Percentiles rank a stretch among this genome's conserved stretches.
These are phyloP conservation scores for Trichoderma gamsii DNA, from an alignment of 495 filamentous ascomycete species.

Conservation along the genomic window DNA sequence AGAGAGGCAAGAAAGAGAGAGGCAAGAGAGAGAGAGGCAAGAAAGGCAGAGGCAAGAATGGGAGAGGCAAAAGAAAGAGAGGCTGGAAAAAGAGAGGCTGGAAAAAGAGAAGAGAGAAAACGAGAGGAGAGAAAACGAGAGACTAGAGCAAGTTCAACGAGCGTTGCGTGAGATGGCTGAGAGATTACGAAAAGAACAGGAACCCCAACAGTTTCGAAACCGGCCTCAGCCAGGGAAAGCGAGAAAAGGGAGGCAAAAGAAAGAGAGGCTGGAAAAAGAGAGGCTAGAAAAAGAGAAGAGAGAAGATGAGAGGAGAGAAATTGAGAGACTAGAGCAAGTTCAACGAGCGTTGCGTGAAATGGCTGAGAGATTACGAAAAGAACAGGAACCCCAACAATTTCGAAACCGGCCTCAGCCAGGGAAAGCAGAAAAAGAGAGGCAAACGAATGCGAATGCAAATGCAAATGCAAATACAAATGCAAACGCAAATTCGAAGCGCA, in stretches of 20 bases:
- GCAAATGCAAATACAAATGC: too few species aligned
- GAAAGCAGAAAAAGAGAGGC: not conserved
- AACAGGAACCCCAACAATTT: not conserved
- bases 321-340: too few species aligned
- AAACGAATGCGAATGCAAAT: not conserved
- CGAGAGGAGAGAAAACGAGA: not conserved
- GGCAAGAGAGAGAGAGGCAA: not conserved
- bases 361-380: not conserved
- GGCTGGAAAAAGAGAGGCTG: not conserved
- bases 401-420: not conserved
- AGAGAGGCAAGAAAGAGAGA: not conserved
- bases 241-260: not conserved
- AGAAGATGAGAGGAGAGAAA: too few species aligned
- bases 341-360: too few species aligned
- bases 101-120: not conserved
- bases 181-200: not conserved
- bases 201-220: not conserved
- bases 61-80: not conserved
- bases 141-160: not conserved
- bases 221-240: not conserved
- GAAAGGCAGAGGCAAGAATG: not conserved
- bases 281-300: not conserved
- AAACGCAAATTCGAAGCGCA: too few species aligned
- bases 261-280: too few species aligned
- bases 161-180: not conserved